Base-by-base conservation (phyloP, 2,329 filamentous ascomycete genomes). In the Colletotrichum graminicola region DNA sequence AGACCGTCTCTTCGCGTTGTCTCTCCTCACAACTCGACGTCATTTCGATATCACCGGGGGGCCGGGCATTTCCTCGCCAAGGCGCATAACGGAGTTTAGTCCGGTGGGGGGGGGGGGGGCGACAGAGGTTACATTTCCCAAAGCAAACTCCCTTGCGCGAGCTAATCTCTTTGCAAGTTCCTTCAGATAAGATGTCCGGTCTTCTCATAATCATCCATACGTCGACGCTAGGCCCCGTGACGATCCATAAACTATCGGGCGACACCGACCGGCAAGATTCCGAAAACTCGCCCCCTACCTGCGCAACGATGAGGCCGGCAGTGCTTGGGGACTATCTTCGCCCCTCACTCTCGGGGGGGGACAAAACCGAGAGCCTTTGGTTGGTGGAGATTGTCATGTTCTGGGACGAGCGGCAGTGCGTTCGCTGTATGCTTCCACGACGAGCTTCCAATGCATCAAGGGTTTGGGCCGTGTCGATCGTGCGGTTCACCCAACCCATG, bases 1-100 rank as follows among this genome's bases (percentile, higher is more conserved):
- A 54, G 52, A 55, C 54, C 62, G 45, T 26, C 34, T 16, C 26
- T 59, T 65, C 52, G 43, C 41, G 36, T 52, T 45, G 54, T 60
- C 54, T 60, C 32, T 14, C n/a, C 39, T 18, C 5, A 23, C 43
- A 11, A 34, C 63, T 65, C 41, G 26, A 34, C 45, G 60, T 34
- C 55, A 29, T 45, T 32, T 39, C 23, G 16, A 41, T 57, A 47
- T 57, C 11, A 41, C 21, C 21, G 2, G 29, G 8, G 18, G 36
- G 5, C 26, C 26, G 11, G 23, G 49, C 23, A 6, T 43, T 21
- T 43, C 6, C 16, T 32, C 14, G 12, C 5, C 16, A 4, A 23
- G 11, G 14, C 23, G 26, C 16, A n/a, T 43, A 3, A 26, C 59
- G n/a, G 59, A 61, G 59, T 49, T 14, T n/a, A 26, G 11, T 61